Conservation (phyloP, 2,329 filamentous ascomycete species). For the Colletotrichum agaves region DNA sequence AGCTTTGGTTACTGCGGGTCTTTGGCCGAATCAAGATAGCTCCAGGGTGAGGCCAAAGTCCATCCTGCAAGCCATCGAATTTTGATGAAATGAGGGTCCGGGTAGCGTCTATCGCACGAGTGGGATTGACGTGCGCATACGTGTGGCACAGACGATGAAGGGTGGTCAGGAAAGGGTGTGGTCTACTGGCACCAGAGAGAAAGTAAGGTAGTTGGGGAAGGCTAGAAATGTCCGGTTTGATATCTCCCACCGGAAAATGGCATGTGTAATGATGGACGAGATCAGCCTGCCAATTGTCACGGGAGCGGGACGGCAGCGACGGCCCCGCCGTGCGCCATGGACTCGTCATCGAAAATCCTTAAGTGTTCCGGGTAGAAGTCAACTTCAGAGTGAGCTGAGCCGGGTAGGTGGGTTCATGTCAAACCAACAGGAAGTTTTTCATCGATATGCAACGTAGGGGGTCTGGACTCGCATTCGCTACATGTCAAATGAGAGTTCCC, state of each 20-base stretch:
- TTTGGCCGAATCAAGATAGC: constrained; percentile 20
- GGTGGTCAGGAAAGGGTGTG: neutral
- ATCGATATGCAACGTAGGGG: neutral
- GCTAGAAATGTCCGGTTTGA: no score
- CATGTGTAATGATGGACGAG: constrained; percentile 6
- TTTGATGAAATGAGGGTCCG: neutral
- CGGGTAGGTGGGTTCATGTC: no score
- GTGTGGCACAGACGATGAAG: neutral
- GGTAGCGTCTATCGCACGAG: no score
- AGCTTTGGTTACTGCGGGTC: neutral
- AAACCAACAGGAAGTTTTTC: no score
- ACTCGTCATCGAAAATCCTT: constrained; percentile 27
- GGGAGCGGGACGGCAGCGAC: constrained; percentile 3
- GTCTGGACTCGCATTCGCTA: constrained; percentile 8
- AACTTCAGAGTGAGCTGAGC: neutral
- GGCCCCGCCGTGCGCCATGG: constrained; percentile 16
- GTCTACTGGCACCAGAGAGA: no score
- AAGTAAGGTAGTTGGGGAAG: no score
- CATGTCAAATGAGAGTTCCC: constrained; percentile 18
- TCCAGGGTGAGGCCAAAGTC: neutral
- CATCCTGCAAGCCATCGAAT: neutral
- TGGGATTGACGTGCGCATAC: neutral
- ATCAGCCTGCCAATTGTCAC: neutral
- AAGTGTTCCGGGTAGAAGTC: neutral
- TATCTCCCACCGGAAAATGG: neutral